Percentiles rank a stretch among this genome's conserved stretches.
phyloP scores from a whole-genome alignment of 345 rosid species.

The Citrus mangshanensis region DNA sequence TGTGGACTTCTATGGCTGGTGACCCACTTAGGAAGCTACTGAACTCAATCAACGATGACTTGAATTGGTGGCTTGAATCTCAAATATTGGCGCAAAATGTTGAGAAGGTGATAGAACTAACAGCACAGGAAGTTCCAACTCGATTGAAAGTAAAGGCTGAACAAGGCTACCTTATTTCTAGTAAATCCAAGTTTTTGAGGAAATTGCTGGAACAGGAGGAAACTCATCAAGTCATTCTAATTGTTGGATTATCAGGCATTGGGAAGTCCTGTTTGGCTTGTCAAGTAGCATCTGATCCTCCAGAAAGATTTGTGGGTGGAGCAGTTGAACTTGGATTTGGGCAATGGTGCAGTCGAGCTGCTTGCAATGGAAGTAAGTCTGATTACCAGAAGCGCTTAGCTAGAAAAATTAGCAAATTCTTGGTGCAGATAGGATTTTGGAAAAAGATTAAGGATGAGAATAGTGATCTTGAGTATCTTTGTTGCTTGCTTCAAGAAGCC shows the following conservation, averaged over 20 bases:
- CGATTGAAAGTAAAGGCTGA: constrained; percentile 24
- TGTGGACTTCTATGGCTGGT: constrained; percentile 32
- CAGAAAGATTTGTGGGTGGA: constrained; percentile 19
- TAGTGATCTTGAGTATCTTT: constrained; percentile 31
- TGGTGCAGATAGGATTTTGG: constrained; percentile 32
- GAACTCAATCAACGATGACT: constrained; percentile 25
- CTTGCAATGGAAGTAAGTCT: constrained; percentile 29
- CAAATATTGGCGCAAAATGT: constrained; percentile 29
- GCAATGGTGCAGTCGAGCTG: constrained; percentile 31
- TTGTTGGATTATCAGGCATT: constrained; percentile 32
- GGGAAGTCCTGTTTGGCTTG: constrained; percentile 38
- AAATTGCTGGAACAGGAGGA: constrained; percentile 18
- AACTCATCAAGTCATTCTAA: constrained; percentile 24
- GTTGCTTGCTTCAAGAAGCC: constrained; percentile 35
- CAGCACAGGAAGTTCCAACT: constrained; percentile 19
- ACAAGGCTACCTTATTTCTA: constrained; percentile 27
- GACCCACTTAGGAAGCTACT: constrained; percentile 24
- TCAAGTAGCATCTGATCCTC: constrained; percentile 34
- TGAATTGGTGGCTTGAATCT: constrained; percentile 36
- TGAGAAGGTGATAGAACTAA: constrained; percentile 25
- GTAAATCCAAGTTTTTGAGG: constrained; percentile 22
- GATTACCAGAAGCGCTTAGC: constrained; percentile 31
- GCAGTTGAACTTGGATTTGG: constrained; percentile 36
- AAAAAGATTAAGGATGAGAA: constrained; percentile 24
- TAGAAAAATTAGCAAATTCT: constrained; percentile 25